These are phyloP conservation scores for Chlorophyllum brunneum DNA, from an alignment of 768 basidiomycete genomes.

Conservation along the genomic window DNA sequence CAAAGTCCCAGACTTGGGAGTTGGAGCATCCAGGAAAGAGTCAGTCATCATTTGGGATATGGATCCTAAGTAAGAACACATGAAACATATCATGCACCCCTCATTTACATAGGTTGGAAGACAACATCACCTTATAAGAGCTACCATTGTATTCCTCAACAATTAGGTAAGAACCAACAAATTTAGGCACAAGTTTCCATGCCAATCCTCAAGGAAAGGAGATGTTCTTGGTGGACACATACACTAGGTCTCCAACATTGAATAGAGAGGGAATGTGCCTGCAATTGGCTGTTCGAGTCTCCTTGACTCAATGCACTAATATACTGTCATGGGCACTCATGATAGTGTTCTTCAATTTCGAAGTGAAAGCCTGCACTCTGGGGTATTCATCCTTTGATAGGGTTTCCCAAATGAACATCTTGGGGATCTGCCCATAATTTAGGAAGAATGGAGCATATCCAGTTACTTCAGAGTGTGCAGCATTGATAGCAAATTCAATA, in stretches of 20 bases:
- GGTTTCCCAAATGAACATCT: conserved; percentile 11
- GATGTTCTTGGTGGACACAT: conserved; percentile 15
- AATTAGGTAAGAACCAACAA: conserved; percentile 14
- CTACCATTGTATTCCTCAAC: conserved; percentile 8
- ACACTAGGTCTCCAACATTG: conserved; percentile 11
- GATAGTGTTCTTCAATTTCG: conserved; percentile 16
- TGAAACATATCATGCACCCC: conserved; percentile 32
- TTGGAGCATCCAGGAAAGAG: conserved; percentile 27
- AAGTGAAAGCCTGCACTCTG: conserved; percentile 8
- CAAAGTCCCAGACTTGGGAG: conserved; percentile 16
- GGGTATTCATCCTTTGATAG: conserved; percentile 8
- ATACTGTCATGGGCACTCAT: conserved; percentile 27
- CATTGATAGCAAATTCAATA: conserved; percentile 13
- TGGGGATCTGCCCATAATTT: conserved; percentile 12
- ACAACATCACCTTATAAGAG: conserved; percentile 7
- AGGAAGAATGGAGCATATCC: conserved; percentile 17
- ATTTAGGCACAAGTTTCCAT: conserved; percentile 14
- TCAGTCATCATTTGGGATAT: conserved; percentile 26
- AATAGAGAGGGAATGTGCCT: conserved; percentile 9
- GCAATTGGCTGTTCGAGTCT: conserved; percentile 23
- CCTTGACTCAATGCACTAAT: conserved; percentile 22
- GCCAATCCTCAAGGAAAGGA: conserved; percentile 11
- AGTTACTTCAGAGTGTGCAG: conserved; percentile 10
- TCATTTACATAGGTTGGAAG: conserved; percentile 15
- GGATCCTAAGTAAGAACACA: conserved; percentile 23